A percentile compares a stretch with the other conserved stretches of the same genome.
Conservation (phyloP, 2,329 filamentous ascomycete genomes). For the Lasiodiplodia hormozganensis region DNA sequence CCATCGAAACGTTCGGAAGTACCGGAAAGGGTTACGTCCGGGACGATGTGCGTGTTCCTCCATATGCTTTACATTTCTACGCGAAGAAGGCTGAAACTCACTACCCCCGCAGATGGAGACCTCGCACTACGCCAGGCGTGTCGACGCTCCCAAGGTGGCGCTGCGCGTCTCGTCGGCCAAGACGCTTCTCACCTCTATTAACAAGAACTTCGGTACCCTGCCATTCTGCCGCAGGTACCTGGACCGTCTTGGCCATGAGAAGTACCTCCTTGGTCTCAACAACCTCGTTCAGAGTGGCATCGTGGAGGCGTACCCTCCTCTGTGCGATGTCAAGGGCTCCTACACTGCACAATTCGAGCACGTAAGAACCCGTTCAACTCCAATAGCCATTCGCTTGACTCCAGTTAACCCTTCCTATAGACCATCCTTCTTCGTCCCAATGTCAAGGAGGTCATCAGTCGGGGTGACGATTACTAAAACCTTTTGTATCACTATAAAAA, state of each 20-base stretch:
- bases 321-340: conserved; percentile 91
- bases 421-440: conserved; percentile 68
- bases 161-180: conserved; percentile 83
- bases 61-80: conserved; percentile 33
- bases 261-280: conserved; percentile 90
- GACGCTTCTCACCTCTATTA: conserved; percentile 84
- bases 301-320: conserved; percentile 87
- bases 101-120: conserved; percentile 65
- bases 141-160: conserved; percentile 76
- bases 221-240: conserved; percentile 91
- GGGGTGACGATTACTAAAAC: conserved; percentile 79
- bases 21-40: conserved; percentile 88
- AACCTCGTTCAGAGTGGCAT: conserved; percentile 82
- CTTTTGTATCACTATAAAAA: not conserved
- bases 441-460: conserved; percentile 86
- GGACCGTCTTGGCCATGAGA: conserved; percentile 91
- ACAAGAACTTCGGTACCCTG: conserved; percentile 94
- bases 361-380: conserved; percentile 62
- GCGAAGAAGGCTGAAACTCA: conserved; percentile 2
- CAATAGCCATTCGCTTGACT: not conserved
- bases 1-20: conserved; percentile 94
- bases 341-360: conserved; percentile 96
- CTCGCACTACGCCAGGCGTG: conserved; percentile 83
- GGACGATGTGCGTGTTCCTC: conserved; percentile 70
- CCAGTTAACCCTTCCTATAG: conserved; percentile 48